phyloP scores from a whole-genome alignment of 1,284 basidiomycete species.

The Irpex lacteus region DNA sequence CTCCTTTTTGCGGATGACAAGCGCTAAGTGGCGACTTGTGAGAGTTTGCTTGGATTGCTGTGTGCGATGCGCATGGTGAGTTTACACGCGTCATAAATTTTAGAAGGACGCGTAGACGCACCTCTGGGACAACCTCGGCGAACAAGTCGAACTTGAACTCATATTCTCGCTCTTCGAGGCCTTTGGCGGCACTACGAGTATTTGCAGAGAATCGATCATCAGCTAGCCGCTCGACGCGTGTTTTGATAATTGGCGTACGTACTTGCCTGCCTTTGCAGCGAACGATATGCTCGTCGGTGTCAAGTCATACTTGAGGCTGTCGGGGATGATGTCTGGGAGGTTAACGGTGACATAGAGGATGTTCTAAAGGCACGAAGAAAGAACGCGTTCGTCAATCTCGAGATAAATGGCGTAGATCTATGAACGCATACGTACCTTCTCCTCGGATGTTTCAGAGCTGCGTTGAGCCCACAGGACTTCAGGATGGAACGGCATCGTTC shows the following conservation, averaged over 20 bases:
- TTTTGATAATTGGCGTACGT: constrained; percentile 28
- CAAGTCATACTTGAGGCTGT: constrained; percentile 62
- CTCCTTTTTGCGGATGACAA: constrained; percentile 81
- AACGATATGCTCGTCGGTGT: constrained; percentile 65
- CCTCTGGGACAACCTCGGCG: constrained; percentile 73
- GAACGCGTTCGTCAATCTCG: neutral
- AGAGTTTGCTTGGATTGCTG: constrained; percentile 67
- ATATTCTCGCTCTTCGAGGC: constrained; percentile 61
- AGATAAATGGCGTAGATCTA: constrained; percentile 1
- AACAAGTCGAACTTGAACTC: constrained; percentile 74
- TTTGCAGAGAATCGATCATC: neutral
- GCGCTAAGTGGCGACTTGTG: constrained; percentile 62
- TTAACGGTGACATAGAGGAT: constrained; percentile 83
- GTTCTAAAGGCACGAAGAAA: constrained; percentile 50
- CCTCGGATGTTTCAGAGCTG: constrained; percentile 61
- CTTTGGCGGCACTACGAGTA: constrained; percentile 47
- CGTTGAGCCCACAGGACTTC: constrained; percentile 93
- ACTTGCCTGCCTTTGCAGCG: constrained; percentile 73
- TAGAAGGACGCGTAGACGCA: constrained; percentile 32
- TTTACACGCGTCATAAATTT: neutral
- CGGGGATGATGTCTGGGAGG: constrained; percentile 73
- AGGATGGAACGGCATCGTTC: constrained; percentile 58
- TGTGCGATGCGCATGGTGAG: neutral
- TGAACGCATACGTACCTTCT: constrained; percentile 53
- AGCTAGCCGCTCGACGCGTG: constrained; percentile 8